Conservation (phyloP, 306 rosid species). For the Prunus dulcis region DNA sequence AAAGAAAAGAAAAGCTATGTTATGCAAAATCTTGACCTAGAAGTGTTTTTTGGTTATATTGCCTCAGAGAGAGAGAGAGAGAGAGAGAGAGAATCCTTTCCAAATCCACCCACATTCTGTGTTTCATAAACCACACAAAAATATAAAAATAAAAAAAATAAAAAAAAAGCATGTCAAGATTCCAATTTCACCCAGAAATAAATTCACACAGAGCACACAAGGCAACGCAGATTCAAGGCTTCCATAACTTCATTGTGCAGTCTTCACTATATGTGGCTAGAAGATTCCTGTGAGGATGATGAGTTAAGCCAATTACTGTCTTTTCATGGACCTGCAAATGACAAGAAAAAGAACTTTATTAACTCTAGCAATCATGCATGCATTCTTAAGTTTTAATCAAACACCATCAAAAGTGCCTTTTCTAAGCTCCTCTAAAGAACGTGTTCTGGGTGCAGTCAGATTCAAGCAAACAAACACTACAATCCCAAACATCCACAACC, state of each 20-base stretch:
- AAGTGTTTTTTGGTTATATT: no score
- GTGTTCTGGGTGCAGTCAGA: neutral
- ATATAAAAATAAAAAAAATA: no score
- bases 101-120: neutral
- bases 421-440: neutral
- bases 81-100: neutral
- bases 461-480: neutral
- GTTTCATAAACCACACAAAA: neutral
- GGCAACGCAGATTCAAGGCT: conserved; percentile 49
- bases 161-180: neutral
- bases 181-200: neutral
- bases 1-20: no score
- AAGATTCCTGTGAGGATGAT: conserved; percentile 97
- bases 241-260: conserved; percentile 94
- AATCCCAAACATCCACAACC: neutral
- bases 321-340: conserved; percentile 83
- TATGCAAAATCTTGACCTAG: no score
- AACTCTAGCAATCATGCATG: neutral
- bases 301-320: conserved; percentile 86
- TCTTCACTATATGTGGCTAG: conserved; percentile 86
- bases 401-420: neutral
- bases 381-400: neutral
- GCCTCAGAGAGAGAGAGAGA: no score
- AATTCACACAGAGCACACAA: conserved; percentile 6
- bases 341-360: neutral